phyloP scores from a whole-genome alignment of 345 rosid species.

The Murraya koenigii region DNA sequence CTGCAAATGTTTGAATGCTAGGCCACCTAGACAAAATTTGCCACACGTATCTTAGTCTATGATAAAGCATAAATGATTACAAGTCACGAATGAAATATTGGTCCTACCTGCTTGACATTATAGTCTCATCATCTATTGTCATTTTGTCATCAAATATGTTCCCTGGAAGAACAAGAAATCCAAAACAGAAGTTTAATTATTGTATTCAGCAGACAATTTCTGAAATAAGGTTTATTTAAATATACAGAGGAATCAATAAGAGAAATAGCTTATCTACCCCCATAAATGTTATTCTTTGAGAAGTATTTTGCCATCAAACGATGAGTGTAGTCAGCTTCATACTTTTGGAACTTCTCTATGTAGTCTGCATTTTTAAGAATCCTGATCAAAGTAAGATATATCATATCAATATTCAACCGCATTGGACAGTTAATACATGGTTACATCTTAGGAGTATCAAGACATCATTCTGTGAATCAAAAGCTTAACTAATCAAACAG shows the following conservation, averaged over 20 bases:
- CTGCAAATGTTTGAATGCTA: slow-evolving; percentile 47
- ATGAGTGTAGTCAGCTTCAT: slow-evolving; percentile 55
- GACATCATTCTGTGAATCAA: neutral
- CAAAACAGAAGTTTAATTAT: neutral
- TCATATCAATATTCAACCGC: neutral
- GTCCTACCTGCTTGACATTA: slow-evolving; percentile 68
- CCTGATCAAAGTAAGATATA: slow-evolving; percentile 25
- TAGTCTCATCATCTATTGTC: slow-evolving; percentile 52
- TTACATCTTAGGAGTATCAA: neutral
- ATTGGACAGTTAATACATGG: neutral
- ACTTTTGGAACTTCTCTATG: slow-evolving; percentile 51
- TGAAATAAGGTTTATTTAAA: slow-evolving; percentile 1
- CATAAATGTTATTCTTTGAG: slow-evolving; percentile 52
- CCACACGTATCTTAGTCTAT: slow-evolving; percentile 8
- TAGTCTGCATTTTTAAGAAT: slow-evolving; percentile 40
- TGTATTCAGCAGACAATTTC: neutral
- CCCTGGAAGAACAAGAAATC: slow-evolving; percentile 35
- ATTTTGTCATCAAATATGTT: slow-evolving; percentile 55
- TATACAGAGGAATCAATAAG: neutral
- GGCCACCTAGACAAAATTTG: slow-evolving; percentile 51
- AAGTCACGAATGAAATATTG: neutral
- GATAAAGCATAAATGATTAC: slow-evolving; percentile 7
- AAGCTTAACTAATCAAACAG: neutral
- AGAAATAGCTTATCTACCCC: slow-evolving; percentile 44
- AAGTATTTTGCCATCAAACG: slow-evolving; percentile 61